phyloP scores from a whole-genome alignment of 1,284 basidiomycete genomes.

The Coniophora puteana region DNA sequence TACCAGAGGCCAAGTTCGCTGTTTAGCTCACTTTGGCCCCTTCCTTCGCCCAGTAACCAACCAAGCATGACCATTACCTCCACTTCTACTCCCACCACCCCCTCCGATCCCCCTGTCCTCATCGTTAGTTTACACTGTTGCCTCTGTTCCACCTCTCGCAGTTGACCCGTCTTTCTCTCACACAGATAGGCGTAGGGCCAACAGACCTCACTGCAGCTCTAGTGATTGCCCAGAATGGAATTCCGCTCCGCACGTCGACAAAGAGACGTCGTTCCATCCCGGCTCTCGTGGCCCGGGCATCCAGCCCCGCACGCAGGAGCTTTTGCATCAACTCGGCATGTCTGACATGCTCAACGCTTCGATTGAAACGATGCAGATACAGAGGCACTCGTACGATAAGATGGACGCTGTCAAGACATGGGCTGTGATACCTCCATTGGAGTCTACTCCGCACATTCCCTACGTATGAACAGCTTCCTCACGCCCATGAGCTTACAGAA shows the following conservation, averaged over 20 bases:
- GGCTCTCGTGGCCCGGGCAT: constrained; percentile 22
- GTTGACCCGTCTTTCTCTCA: too few species aligned
- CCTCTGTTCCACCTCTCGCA: too few species aligned
- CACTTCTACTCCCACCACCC: too few species aligned
- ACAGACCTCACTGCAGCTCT: constrained; percentile 42
- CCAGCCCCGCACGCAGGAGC: constrained; percentile 17
- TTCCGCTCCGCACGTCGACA: constrained; percentile 27
- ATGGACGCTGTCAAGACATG: constrained; percentile 8
- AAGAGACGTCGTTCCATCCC: constrained; percentile 8
- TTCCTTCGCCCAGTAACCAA: too few species aligned
- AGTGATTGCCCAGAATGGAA: constrained; percentile 34
- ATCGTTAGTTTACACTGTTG: too few species aligned
- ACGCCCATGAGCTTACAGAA: background rate
- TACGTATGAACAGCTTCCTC: background rate
- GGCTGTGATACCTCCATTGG: constrained; percentile 4
- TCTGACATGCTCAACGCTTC: constrained; percentile 9
- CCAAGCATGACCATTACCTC: too few species aligned
- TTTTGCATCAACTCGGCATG: constrained; percentile 15
- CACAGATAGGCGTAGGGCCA: constrained; percentile 46
- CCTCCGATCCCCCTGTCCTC: too few species aligned
- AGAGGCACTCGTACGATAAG: constrained; percentile 7
- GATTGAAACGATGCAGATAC: constrained; percentile 2
- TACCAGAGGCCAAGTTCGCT: too few species aligned
- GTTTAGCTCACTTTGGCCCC: too few species aligned
- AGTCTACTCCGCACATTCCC: constrained; percentile 6